Conservation (phyloP, 2,329 filamentous ascomycete species). For the Hypocreales sp. region DNA sequence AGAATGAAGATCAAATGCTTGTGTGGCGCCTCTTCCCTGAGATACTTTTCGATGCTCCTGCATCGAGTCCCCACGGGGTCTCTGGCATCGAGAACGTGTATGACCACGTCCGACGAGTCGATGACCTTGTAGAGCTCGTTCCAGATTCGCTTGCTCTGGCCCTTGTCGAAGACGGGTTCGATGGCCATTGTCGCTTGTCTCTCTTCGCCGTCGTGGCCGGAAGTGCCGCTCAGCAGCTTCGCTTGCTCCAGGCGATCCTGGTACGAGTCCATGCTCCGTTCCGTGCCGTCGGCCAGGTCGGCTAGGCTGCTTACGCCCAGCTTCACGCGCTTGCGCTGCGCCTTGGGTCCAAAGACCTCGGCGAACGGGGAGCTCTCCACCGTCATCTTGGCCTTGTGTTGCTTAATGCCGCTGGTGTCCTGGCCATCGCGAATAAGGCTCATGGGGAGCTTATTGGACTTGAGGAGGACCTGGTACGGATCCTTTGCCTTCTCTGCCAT, state of each 20-base stretch:
- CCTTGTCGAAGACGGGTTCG: constrained; percentile 85
- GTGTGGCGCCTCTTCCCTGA: constrained; percentile 83
- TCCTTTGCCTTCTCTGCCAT: constrained; percentile 83
- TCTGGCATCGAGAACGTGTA: constrained; percentile 85
- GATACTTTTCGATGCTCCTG: constrained; percentile 66
- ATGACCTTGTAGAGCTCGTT: constrained; percentile 94
- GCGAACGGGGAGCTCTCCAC: constrained; percentile 76
- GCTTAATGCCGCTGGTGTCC: constrained; percentile 68
- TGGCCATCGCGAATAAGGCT: constrained; percentile 72
- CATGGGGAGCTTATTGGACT: constrained; percentile 95
- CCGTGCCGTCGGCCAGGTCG: constrained; percentile 67
- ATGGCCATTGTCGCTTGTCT: constrained; percentile 43
- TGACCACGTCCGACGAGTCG: constrained; percentile 86
- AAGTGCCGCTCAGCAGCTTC: constrained; percentile 57
- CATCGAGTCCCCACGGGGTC: constrained; percentile 86
- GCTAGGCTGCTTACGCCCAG: constrained; percentile 66
- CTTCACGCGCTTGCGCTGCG: constrained; percentile 85
- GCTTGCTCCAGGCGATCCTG: constrained; percentile 67
- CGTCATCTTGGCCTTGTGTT: constrained; percentile 87
- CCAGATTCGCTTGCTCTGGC: constrained; percentile 91
- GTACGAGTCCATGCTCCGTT: constrained; percentile 69
- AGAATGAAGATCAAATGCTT: constrained; percentile 57
- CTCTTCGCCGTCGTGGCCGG: constrained; percentile 38
- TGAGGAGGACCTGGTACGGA: constrained; percentile 87
- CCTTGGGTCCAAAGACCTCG: constrained; percentile 85